These are phyloP conservation scores for Porodaedalea pini DNA, from an alignment of 1,284 basidiomycete genomes.

Conservation along the genomic window DNA sequence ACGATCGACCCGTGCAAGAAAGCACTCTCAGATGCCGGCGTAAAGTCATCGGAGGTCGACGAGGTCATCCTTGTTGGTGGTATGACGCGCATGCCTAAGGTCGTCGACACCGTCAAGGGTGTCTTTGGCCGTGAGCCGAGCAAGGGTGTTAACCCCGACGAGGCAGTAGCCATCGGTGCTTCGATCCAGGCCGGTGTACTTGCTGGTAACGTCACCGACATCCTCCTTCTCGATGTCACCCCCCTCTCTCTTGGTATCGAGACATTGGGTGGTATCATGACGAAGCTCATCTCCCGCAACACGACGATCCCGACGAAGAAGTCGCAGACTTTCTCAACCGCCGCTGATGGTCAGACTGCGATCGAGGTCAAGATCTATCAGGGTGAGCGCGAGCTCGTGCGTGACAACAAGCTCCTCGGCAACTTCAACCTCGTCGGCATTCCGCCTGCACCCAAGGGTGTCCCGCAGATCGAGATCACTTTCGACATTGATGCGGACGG, in stretches of 20 bases:
- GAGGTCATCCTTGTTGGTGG: slow-evolving; percentile 98
- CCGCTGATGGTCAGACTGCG: slow-evolving; percentile 92
- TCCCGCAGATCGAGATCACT: slow-evolving; percentile 98
- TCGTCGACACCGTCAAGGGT: slow-evolving; percentile 87
- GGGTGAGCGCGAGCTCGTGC: slow-evolving; percentile 95
- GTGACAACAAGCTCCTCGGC: slow-evolving; percentile 98
- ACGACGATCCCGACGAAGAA: slow-evolving; percentile 99
- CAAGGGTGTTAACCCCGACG: slow-evolving; percentile 98
- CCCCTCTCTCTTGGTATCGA: slow-evolving; percentile 94
- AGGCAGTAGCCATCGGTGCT: slow-evolving; percentile 91
- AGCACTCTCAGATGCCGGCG: slow-evolving; percentile 86
- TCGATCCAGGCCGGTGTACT: slow-evolving; percentile 95
- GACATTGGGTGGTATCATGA: slow-evolving; percentile 99
- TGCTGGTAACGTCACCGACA: slow-evolving; percentile 94
- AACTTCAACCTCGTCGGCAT: slow-evolving; percentile 99
- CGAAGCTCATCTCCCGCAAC: slow-evolving; percentile 92
- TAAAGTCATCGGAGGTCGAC: slow-evolving; percentile 90
- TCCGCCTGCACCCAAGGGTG: slow-evolving; percentile 95
- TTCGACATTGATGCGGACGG: slow-evolving; percentile 98
- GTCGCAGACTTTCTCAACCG: slow-evolving; percentile 97
- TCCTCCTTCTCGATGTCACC: slow-evolving; percentile 94
- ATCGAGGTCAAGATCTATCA: slow-evolving; percentile 98
- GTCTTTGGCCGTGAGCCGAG: slow-evolving; percentile 94
- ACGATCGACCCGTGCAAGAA: slow-evolving; percentile 98
- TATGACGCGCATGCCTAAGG: slow-evolving; percentile 97